These are phyloP conservation scores for Glarea lozoyensis DNA, from an alignment of 495 filamentous ascomycete species.

Conservation along the genomic window DNA sequence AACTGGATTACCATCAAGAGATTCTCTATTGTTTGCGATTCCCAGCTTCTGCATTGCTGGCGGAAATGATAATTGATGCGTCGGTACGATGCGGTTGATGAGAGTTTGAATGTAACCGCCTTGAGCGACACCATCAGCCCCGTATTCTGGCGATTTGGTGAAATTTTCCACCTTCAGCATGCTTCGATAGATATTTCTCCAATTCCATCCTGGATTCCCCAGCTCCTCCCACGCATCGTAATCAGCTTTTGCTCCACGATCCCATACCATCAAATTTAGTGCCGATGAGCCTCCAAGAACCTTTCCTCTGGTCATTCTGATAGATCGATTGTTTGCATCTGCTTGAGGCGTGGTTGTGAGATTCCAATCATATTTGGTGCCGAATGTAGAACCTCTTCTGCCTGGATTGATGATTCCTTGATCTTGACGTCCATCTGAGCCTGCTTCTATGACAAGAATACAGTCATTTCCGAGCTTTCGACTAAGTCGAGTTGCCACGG, in stretches of 20 bases:
- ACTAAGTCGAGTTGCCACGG: slow-evolving; percentile 51
- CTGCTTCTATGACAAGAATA: slow-evolving; percentile 48
- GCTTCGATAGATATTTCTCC: slow-evolving; percentile 23
- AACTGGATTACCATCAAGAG: slow-evolving; percentile 26
- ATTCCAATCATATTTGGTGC: slow-evolving; percentile 45
- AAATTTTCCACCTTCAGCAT: slow-evolving; percentile 32
- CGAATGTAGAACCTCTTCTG: slow-evolving; percentile 32
- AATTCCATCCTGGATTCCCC: slow-evolving; percentile 35
- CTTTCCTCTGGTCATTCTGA: slow-evolving; percentile 10
- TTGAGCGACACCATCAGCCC: slow-evolving; percentile 10
- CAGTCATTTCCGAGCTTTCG: slow-evolving; percentile 27
- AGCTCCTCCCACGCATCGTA: slow-evolving; percentile 29
- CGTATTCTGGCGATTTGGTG: slow-evolving; percentile 12
- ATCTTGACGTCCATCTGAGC: slow-evolving; percentile 35
- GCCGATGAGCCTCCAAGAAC: slow-evolving; percentile 42
- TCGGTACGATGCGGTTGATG: slow-evolving; percentile 26
- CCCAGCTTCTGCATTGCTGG: slow-evolving; percentile 25
- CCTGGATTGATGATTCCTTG: slow-evolving; percentile 38
- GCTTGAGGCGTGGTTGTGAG: slow-evolving; percentile 41
- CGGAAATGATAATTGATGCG: slow-evolving; percentile 21
- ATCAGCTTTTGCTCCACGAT: slow-evolving; percentile 22
- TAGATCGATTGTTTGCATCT: slow-evolving; percentile 4
- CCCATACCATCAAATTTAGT: slow-evolving; percentile 44
- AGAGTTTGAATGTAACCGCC: slow-evolving; percentile 25
- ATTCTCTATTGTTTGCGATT: slow-evolving; percentile 24